Percentiles rank a stretch among this genome's conserved stretches.
Conservation (phyloP, 805 yeast genomes). For the Yamadazyma takamatsuzukensis region DNA sequence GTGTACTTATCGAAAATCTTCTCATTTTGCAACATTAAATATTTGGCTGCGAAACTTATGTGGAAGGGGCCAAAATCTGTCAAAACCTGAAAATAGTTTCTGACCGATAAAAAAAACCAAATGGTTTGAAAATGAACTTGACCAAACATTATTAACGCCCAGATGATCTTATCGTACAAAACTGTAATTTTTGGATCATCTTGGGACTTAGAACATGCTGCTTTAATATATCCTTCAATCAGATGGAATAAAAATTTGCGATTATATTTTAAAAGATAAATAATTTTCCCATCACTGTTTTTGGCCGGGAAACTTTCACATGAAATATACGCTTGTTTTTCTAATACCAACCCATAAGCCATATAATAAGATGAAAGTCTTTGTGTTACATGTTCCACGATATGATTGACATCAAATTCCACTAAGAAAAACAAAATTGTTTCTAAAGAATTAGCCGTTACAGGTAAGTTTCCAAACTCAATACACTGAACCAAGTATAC, state of each 20-base stretch:
- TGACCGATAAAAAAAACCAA: constrained; percentile 40
- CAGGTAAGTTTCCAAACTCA: constrained; percentile 13
- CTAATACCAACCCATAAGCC: constrained; percentile 19
- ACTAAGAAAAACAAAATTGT: constrained; percentile 8
- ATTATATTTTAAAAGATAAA: no score
- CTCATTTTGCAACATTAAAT: constrained; percentile 9
- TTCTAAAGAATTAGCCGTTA: constrained; percentile 5
- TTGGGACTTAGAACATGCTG: constrained; percentile 22
- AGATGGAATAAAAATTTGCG: no score
- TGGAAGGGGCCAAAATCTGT: constrained; percentile 21
- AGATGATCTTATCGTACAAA: constrained; percentile 36
- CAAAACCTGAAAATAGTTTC: constrained; percentile 21
- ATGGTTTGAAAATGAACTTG: constrained; percentile 39
- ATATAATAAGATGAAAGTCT: constrained; percentile 23
- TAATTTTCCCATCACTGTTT: no score
- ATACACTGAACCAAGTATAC: constrained; percentile 12
- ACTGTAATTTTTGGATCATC: constrained; percentile 36
- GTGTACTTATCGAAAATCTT: constrained; percentile 7
- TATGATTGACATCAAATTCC: constrained; percentile 6
- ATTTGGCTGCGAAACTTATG: constrained; percentile 27
- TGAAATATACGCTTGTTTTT: constrained; percentile 14
- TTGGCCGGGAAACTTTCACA: no score
- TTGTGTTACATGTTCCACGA: constrained; percentile 17
- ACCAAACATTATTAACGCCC: constrained; percentile 43
- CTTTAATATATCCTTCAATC: constrained; percentile 36